Percentiles rank a stretch among this genome's conserved stretches.
These are phyloP conservation scores for Nematocida sp. DNA, from an alignment of 371 early-diverging fungal species.

Conservation along the genomic window DNA sequence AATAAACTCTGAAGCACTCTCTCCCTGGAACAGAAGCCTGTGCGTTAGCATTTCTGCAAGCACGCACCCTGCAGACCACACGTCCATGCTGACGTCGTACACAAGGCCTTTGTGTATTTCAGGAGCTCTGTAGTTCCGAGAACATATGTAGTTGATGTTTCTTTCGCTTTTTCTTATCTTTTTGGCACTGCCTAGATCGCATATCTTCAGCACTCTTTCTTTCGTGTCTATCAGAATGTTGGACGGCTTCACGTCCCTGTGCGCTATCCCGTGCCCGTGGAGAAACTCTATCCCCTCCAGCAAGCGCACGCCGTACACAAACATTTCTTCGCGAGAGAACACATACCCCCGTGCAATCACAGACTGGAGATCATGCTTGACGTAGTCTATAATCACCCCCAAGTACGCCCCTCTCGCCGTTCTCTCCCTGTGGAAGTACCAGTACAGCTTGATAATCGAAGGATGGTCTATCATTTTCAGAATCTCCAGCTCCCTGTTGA, in stretches of 20 bases:
- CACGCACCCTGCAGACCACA: conserved; percentile 96
- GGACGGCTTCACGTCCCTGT: conserved; percentile 89
- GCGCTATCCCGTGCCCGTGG: conserved; percentile 83
- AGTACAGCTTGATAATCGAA: conserved; percentile 51
- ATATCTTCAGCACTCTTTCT: conserved; percentile 76
- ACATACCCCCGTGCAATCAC: conserved; percentile 28
- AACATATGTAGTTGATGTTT: conserved; percentile 92
- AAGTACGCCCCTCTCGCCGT: conserved; percentile 51
- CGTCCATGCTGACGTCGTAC: conserved; percentile 85
- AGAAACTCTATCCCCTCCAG: conserved; percentile 80
- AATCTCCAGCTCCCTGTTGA: conserved; percentile 59
- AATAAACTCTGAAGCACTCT: too few relatives aligned
- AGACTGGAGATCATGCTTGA: conserved; percentile 30
- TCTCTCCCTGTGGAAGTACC: conserved; percentile 50
- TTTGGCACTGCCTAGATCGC: conserved; percentile 98
- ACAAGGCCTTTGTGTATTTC: conserved; percentile 82
- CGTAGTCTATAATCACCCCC: conserved; percentile 56
- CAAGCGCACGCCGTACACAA: conserved; percentile 68
- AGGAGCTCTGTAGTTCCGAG: conserved; percentile 92
- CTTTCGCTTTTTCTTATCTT: conserved; percentile 79
- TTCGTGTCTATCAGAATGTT: conserved; percentile 79
- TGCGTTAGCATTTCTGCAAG: conserved; percentile 74
- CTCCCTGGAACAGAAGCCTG: conserved; percentile 9
- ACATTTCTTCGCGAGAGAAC: conserved; percentile 7
- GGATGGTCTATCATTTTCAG: conserved; percentile 48